Evolutionary conservation across 2,329 filamentous ascomycete species (phyloP).

Genomic region (Neobulgaria alba): DNA sequence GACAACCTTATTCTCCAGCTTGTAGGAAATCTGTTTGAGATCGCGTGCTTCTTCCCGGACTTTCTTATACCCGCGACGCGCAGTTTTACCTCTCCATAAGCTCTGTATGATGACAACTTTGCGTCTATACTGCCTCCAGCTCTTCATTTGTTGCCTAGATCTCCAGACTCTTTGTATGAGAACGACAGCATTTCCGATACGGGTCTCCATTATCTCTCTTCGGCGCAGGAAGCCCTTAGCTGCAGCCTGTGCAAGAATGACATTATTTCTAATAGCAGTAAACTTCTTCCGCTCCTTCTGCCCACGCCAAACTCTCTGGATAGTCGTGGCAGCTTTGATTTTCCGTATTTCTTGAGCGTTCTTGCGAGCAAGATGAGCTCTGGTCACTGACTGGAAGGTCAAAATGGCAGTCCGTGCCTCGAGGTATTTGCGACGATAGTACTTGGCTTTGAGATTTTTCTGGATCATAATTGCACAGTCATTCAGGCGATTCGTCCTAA

Average conservation of each 20-base stretch:
- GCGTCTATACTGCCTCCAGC: constrained; percentile 81
- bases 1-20: constrained; percentile 98
- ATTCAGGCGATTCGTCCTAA: constrained; percentile 82
- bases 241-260: constrained; percentile 80
- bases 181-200: constrained; percentile 81
- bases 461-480: constrained; percentile 96
- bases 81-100: constrained; percentile 78
- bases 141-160: constrained; percentile 64
- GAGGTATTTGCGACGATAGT: constrained; percentile 85
- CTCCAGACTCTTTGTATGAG: constrained; percentile 90
- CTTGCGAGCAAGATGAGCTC: constrained; percentile 71
- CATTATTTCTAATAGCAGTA: constrained; percentile 67
- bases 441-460: constrained; percentile 94
- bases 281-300: constrained; percentile 81
- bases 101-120: constrained; percentile 88
- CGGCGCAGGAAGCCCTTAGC: constrained; percentile 89
- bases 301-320: constrained; percentile 91
- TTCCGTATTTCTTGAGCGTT: constrained; percentile 73
- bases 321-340: constrained; percentile 81
- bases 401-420: constrained; percentile 78
- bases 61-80: constrained; percentile 79
- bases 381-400: constrained; percentile 65
- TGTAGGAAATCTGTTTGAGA: constrained; percentile 98
- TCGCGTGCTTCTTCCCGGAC: constrained; percentile 93
- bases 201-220: constrained; percentile 87